Conservation (phyloP, 306 rosid genomes). For the Prunus mume region DNA sequence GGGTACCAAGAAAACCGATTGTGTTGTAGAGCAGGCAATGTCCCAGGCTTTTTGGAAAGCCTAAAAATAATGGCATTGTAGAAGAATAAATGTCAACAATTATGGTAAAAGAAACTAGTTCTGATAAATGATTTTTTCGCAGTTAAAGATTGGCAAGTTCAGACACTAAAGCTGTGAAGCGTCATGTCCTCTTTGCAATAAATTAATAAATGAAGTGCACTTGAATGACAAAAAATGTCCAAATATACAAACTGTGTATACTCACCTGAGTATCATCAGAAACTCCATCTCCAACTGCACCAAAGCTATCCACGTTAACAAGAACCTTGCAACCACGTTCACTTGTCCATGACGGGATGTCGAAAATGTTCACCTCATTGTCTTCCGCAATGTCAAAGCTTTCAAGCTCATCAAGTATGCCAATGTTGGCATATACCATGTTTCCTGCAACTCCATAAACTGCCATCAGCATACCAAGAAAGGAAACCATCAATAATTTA, state of each 20-base stretch:
- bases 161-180: background rate
- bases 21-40: conserved; percentile 68
- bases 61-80: conserved; percentile 42
- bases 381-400: conserved; percentile 53
- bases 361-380: conserved; percentile 43
- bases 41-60: conserved; percentile 85
- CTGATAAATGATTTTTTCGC: background rate
- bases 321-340: conserved; percentile 85
- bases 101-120: background rate
- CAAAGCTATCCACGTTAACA: conserved; percentile 89
- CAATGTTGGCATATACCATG: conserved; percentile 40
- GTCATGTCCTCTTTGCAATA: background rate
- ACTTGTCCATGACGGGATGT: conserved; percentile 69
- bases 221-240: background rate
- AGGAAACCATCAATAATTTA: conserved; percentile 46
- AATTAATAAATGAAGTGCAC: conserved; percentile 1
- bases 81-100: conserved; percentile 23
- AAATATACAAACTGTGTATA: background rate
- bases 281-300: conserved; percentile 82
- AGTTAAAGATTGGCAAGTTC: background rate
- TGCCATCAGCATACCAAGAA: conserved; percentile 50
- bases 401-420: conserved; percentile 49
- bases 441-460: conserved; percentile 61
- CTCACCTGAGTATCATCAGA: conserved; percentile 82
- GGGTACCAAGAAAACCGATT: conserved; percentile 80